phyloP scores from a whole-genome alignment of 768 basidiomycete species.

The Favolaschia claudopus region DNA sequence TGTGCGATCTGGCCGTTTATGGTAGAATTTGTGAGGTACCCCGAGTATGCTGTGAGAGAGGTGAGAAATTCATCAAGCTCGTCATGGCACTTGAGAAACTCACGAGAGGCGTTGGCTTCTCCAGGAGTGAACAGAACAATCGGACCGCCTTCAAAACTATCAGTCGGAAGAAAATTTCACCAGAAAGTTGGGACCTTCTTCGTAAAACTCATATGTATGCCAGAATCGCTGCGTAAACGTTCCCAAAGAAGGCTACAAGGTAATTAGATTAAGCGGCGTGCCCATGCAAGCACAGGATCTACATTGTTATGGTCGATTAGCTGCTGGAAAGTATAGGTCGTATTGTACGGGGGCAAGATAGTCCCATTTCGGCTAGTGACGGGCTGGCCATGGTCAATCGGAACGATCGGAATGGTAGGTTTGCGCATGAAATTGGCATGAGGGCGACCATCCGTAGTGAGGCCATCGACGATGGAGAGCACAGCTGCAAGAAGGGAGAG shows the following conservation, averaged over 20 bases:
- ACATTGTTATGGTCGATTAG: constrained; percentile 58
- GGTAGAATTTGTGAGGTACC: constrained; percentile 70
- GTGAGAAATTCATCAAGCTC: constrained; percentile 5
- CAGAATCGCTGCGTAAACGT: constrained; percentile 84
- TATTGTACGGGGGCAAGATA: constrained; percentile 51
- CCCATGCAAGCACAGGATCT: neutral
- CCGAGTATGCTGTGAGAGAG: constrained; percentile 44
- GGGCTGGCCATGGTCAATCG: constrained; percentile 36
- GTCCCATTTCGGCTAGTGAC: constrained; percentile 54
- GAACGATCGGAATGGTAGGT: constrained; percentile 45
- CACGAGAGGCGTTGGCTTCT: constrained; percentile 63
- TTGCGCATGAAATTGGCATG: constrained; percentile 52
- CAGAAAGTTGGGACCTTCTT: constrained; percentile 44
- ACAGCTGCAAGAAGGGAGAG: constrained; percentile 29
- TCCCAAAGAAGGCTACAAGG: constrained; percentile 62
- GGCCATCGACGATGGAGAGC: too few species aligned
- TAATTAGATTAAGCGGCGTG: neutral
- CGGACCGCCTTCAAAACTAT: constrained; percentile 54
- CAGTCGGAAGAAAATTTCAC: neutral
- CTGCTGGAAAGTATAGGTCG: constrained; percentile 64
- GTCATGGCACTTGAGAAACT: constrained; percentile 13
- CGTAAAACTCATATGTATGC: constrained; percentile 73
- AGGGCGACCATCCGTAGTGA: constrained; percentile 50
- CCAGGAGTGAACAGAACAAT: constrained; percentile 74
- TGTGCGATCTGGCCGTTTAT: constrained; percentile 73